Evolutionary conservation across 257 asterid species (phyloP), one percentile per base, ranked within the genome.

Genomic region (Cynanchum wilfordii): DNA sequence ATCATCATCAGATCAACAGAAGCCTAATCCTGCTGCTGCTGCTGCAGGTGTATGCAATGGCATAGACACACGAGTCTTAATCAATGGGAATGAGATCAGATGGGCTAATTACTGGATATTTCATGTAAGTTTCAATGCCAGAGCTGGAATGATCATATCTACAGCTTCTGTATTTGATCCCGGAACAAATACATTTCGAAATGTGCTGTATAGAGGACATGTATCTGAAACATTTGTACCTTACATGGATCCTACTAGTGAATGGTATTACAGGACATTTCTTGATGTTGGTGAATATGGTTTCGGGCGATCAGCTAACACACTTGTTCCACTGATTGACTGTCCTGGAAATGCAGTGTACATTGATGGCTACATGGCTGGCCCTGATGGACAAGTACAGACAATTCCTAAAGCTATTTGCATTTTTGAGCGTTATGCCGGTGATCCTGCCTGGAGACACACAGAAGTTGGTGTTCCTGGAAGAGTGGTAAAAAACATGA

Each of bases 231-330:
- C 92, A 47, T 91, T 87, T 71, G 97, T 91, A 19, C 97, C 96
- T 12, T 87, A 89, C 33, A 91, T 90, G 97, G 94, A 91, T 64
- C 96, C 90, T 3, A 80, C 82, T 1, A 65, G 38, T 0, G 97
- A 90, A 42, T 87, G 96, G 97, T 89, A 89, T 45, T 84, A 79
- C 8, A 78, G 90, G 27, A 87, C 96, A 0, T 91, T 89, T 76
- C 57, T 91, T 89, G 97, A 91, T n/a, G 67, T 87, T 0, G 97
- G 97, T 13, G 97, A 89, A 80, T 90, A 84, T 55, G 97, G 97
- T 8, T 90, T 90, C 12, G 96, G 96, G 38, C 78, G 87, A 9
- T 86, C 94, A 1, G 96, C 94, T 0, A 83, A 76, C 55, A 77
- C 71, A 25, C 94, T 91, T 58, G 82, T 82, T 30, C 87, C 89